These are phyloP conservation scores for Kalaharituber pfeilii DNA, from an alignment of 2,329 filamentous ascomycete genomes.

Conservation along the genomic window DNA sequence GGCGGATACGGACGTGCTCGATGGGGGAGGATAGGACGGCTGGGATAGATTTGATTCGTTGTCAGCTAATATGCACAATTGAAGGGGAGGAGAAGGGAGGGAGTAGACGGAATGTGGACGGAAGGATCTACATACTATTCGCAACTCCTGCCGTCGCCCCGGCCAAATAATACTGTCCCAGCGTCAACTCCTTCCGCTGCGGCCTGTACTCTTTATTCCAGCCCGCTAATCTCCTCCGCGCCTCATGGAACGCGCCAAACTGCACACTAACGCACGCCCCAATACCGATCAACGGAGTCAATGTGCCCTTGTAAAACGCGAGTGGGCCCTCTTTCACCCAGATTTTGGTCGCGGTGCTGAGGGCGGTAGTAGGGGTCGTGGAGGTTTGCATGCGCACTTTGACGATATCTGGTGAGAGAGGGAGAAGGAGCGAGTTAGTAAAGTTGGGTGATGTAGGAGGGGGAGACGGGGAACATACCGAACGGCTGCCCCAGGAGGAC, in stretches of 20 bases:
- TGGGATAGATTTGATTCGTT: not conserved
- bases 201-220: conserved; percentile 40
- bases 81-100: not conserved
- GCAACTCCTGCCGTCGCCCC: conserved; percentile 85
- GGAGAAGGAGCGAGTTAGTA: conserved; percentile 4
- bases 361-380: conserved; percentile 58
- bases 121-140: conserved; percentile 41
- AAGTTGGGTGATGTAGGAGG: not conserved
- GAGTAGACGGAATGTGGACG: too few species aligned
- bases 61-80: too few species aligned
- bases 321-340: conserved; percentile 70
- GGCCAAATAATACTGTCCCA: conserved; percentile 72
- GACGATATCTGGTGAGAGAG: conserved; percentile 54
- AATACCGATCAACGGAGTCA: conserved; percentile 87
- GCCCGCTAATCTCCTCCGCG: conserved; percentile 67
- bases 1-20: conserved; percentile 87
- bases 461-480: conserved; percentile 29
- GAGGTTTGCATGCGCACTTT: conserved; percentile 94
- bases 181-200: conserved; percentile 41
- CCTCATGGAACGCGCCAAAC: conserved; percentile 91
- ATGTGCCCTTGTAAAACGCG: conserved; percentile 95
- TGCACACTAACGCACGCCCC: conserved; percentile 96
- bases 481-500: conserved; percentile 91
- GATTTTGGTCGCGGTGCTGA: conserved; percentile 67
- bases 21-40: conserved; percentile 61